Base-by-base conservation (phyloP, 1,139 yeast species). In the Pichia kudriavzevii region DNA sequence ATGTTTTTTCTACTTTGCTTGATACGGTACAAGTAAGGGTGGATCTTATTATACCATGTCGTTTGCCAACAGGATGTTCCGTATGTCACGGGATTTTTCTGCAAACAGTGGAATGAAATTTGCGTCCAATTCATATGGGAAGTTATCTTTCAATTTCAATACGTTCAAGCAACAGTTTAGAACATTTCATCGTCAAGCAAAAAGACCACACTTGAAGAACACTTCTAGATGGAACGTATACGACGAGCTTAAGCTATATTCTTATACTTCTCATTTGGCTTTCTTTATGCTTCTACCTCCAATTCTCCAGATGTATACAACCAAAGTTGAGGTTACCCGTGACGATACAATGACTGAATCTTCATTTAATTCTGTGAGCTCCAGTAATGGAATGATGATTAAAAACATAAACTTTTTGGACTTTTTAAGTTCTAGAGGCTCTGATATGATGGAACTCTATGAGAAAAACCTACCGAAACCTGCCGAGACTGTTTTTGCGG, bases 211-310 rank as follows among this genome's bases (percentile, higher is more conserved):
- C 2, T 7, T 32, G 7, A n/a, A 30, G 2, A 21, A 15, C 10
- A 20, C 16, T 4, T 33, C 22, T 23, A 44, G 40, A 22, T 51
- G 55, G 55, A 42, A 46, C n/a, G 48, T 43, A 8, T 47, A 41
- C 29, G 55, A 51, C 26, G 56, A 51, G 31, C 28, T 52, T 14
- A 50, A 50, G 31, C 32, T 51, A 5, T 42, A 48, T 16, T 52
- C 56, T 7, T 52, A 49, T 39, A 46, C 55, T 3, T 52, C 56
- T 6, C 55, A 52, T 39, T 33, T 51, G 32, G 47, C 52, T 6
- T 52, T 52, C 38, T 51, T 51, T 27, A 40, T 51, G 47, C 28
- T 52, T 3, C 30, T 52, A 12, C 56, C 56, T 15, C 50, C 54
- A 4, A 30, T 49, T 10, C 43, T 51, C 16, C 44, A 50, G 31